A percentile compares a stretch with the other conserved stretches of the same genome.
These are phyloP conservation scores for Prunus armeniaca DNA, from an alignment of 306 rosid species.

Conservation along the genomic window DNA sequence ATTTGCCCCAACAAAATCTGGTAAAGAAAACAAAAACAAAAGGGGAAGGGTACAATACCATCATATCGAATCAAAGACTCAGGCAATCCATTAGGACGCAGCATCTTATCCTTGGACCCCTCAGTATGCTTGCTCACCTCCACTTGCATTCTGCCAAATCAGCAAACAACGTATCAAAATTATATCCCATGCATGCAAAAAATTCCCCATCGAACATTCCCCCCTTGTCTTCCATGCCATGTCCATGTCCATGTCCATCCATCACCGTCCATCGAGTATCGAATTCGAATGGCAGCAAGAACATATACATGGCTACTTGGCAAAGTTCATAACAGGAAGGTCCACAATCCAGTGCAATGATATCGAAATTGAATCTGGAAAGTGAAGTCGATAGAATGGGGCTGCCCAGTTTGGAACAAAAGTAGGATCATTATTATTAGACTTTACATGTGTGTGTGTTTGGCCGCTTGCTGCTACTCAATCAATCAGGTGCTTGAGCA, in stretches of 20 bases:
- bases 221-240: not conserved
- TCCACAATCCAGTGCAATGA: slow-evolving; percentile 19
- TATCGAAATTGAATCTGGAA: slow-evolving; percentile 10
- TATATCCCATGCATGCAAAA: not conserved
- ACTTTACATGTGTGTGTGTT: not conserved
- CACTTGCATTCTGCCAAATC: slow-evolving; percentile 83
- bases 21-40: not conserved
- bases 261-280: not conserved
- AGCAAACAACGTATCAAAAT: not conserved
- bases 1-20: not conserved
- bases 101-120: slow-evolving; percentile 77
- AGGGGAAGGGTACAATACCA: slow-evolving; percentile 43
- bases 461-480: not conserved
- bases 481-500: not conserved
- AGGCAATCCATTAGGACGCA: slow-evolving; percentile 97
- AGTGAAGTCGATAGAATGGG: slow-evolving; percentile 1
- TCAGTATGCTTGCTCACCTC: slow-evolving; percentile 98
- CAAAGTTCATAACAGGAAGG: not conserved
- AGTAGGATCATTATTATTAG: not conserved
- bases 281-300: not conserved
- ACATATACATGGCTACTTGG: too few species aligned
- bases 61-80: slow-evolving; percentile 91
- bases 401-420: slow-evolving; percentile 24
- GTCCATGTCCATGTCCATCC: not conserved
- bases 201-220: not conserved